Percentiles rank a stretch among this genome's conserved stretches.
Evolutionary conservation across 805 yeast genomes (phyloP).

Genomic region (Kodamaea sagamina): DNA sequence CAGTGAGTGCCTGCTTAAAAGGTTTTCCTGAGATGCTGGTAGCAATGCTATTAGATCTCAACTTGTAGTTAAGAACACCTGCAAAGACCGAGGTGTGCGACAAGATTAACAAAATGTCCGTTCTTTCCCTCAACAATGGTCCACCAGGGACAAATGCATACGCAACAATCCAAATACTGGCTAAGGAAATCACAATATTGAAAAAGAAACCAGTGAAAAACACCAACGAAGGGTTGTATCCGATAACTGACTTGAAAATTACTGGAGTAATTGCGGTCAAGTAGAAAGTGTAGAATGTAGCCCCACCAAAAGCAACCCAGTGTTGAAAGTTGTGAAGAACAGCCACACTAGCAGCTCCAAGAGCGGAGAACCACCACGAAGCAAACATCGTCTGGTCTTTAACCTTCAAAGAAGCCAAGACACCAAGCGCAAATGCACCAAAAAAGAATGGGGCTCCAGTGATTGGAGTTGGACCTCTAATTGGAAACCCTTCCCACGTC

Average conservation of each 20-base stretch:
- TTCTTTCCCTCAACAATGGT: conserved; percentile 80
- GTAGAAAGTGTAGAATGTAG: conserved; percentile 61
- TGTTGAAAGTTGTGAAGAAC: conserved; percentile 54
- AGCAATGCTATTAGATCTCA: conserved; percentile 20
- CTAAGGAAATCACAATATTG: conserved; percentile 60
- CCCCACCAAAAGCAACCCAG: conserved; percentile 80
- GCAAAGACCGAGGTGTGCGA: conserved; percentile 55
- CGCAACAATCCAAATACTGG: conserved; percentile 96
- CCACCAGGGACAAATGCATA: conserved; percentile 99
- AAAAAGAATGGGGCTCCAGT: conserved; percentile 78
- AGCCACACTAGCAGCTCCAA: conserved; percentile 53
- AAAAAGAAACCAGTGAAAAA: conserved; percentile 52
- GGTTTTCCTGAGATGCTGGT: conserved; percentile 19
- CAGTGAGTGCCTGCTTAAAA: conserved; percentile 27
- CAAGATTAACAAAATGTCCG: conserved; percentile 66
- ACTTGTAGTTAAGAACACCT: conserved; percentile 49
- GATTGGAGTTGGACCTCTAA: conserved; percentile 83
- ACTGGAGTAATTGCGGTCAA: conserved; percentile 60
- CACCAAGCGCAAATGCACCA: conserved; percentile 58
- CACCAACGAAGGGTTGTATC: conserved; percentile 55
- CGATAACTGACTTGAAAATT: conserved; percentile 57
- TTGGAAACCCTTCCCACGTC: conserved; percentile 96
- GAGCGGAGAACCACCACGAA: conserved; percentile 31
- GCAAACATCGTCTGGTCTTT: conserved; percentile 24
- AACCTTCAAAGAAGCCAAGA: conserved; percentile 25